Percentiles rank a stretch among this genome's conserved stretches.
Conservation (phyloP, 306 rosid genomes). For the Fragaria nilgerrensis region DNA sequence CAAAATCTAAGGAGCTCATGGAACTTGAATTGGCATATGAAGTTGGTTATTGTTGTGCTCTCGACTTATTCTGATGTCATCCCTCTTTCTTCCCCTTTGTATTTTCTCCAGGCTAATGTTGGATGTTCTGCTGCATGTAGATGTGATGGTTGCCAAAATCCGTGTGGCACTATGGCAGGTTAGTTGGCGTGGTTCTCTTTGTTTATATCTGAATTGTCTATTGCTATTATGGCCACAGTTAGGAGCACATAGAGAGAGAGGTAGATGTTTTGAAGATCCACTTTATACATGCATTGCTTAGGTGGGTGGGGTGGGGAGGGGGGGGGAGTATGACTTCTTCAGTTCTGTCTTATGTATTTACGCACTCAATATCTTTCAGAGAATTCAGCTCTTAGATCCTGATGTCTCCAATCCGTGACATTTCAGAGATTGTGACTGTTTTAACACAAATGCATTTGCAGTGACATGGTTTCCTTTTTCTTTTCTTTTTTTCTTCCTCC, state of each 20-base stretch:
- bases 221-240: not conserved
- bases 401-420: not conserved
- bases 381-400: not conserved
- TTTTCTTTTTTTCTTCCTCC: not conserved
- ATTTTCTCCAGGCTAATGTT: slow-evolving; percentile 24
- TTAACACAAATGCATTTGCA: not conserved
- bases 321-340: not conserved
- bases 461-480: not conserved
- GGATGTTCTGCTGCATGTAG: slow-evolving; percentile 34
- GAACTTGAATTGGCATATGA: not conserved
- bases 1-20: not conserved
- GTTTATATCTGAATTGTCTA: not conserved
- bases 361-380: not conserved
- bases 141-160: slow-evolving; percentile 38
- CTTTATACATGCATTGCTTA: not conserved
- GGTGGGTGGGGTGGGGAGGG: too few species aligned
- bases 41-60: not conserved
- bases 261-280: not conserved
- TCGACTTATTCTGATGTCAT: not conserved
- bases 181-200: not conserved
- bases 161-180: slow-evolving; percentile 33
- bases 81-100: not conserved
- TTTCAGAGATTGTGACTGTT: not conserved
- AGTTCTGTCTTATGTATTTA: not conserved
- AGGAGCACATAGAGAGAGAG: not conserved